These are phyloP conservation scores for Beauveria varroae DNA, from an alignment of 2,329 filamentous ascomycete genomes.

Conservation along the genomic window DNA sequence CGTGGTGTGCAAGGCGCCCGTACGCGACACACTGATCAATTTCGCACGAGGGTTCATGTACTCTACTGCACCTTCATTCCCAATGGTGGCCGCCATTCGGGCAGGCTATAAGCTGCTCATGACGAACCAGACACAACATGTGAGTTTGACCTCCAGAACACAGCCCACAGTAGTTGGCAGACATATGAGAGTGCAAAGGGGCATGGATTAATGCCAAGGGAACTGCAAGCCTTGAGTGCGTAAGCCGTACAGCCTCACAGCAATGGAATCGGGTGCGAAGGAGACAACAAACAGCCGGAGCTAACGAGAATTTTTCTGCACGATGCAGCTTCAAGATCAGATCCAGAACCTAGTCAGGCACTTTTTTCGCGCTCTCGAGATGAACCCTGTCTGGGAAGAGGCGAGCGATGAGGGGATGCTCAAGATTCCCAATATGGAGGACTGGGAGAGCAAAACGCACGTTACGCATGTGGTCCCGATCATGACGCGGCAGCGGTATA, in stretches of 20 bases:
- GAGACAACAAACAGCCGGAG: not conserved
- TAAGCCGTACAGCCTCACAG: not conserved
- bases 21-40: constrained; percentile 17
- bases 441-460: constrained; percentile 18
- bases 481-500: constrained; percentile 19
- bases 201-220: not conserved
- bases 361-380: constrained; percentile 21
- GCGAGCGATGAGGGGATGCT: constrained; percentile 22
- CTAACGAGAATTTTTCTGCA: not conserved
- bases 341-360: constrained; percentile 20
- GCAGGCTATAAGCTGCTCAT: constrained; percentile 16
- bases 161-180: not conserved
- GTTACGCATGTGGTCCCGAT: constrained; percentile 24
- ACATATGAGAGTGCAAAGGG: not conserved
- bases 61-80: constrained; percentile 17
- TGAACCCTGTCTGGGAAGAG: constrained; percentile 17
- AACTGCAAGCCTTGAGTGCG: not conserved
- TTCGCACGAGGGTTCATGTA: constrained; percentile 16
- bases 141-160: not conserved
- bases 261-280: not conserved
- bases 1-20: constrained; percentile 15
- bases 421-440: constrained; percentile 20
- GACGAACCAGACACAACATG: constrained; percentile 9
- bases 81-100: constrained; percentile 15
- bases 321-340: constrained; percentile 12